These are phyloP conservation scores for Byssothecium circinans DNA, from an alignment of 2,329 filamentous ascomycete genomes.

Conservation along the genomic window DNA sequence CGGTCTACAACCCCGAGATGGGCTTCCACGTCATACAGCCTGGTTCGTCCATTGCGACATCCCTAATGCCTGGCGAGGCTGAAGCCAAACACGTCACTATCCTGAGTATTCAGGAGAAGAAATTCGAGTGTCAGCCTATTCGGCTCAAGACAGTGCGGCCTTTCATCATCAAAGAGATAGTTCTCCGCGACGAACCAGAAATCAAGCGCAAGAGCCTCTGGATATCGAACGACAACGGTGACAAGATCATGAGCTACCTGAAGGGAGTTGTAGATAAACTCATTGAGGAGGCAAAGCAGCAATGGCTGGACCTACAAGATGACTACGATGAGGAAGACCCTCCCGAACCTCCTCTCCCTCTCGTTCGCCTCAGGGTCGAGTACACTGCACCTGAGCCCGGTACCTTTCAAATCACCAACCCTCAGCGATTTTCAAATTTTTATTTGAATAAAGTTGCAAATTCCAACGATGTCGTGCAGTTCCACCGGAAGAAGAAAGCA, in stretches of 20 bases:
- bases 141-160: constrained; percentile 86
- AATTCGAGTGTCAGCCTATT: constrained; percentile 79
- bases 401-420: constrained; percentile 88
- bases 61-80: constrained; percentile 84
- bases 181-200: constrained; percentile 71
- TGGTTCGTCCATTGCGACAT: constrained; percentile 93
- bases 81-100: constrained; percentile 90
- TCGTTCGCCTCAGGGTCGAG: constrained; percentile 89
- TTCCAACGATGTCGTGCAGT: constrained; percentile 88
- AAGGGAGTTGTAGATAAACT: constrained; percentile 80
- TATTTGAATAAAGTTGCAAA: constrained; percentile 93
- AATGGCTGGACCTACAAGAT: constrained; percentile 77
- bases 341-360: constrained; percentile 69
- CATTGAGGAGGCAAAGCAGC: constrained; percentile 78
- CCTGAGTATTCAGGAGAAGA: constrained; percentile 76
- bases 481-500: constrained; percentile 82
- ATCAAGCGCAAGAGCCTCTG: constrained; percentile 77
- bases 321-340: constrained; percentile 56
- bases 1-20: constrained; percentile 78
- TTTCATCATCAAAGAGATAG: constrained; percentile 83
- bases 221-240: constrained; percentile 79
- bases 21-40: constrained; percentile 97
- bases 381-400: constrained; percentile 83
- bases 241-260: constrained; percentile 75
- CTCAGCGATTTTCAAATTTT: constrained; percentile 91